Base-by-base conservation (phyloP, 2,329 filamentous ascomycete genomes). In the Scleromitrula shiraiana region DNA sequence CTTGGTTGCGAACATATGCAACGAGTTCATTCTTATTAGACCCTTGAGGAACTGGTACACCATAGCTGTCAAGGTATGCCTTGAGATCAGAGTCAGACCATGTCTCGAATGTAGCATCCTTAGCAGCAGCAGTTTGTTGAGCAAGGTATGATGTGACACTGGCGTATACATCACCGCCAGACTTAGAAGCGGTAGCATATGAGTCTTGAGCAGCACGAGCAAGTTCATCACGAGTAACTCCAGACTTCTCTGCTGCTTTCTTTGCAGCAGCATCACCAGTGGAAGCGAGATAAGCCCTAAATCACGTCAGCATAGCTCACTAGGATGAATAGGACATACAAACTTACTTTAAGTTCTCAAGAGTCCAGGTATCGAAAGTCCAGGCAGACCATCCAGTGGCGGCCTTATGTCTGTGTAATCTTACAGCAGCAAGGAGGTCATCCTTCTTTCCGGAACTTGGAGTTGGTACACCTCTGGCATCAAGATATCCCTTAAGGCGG, bases 311-410 rank as follows among this genome's bases (percentile, higher is more conserved):
- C 5, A 19, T 29, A 14, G 12, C 27, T 20, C 27, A 12, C n/a
- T 14, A n/a, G 8, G 8, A 7, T 35, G 7, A 5, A 27, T 9
- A 41, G 6, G 5, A 33, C 26, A 9, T n/a, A 6, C 17, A 12
- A 14, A 55, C 69, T 62, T 65, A 74, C 71, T 80, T 82, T 39
- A 91, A 66, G 60, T 86, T 85, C 2, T 88, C 82, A 44, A 75
- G 73, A 32, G 79, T 85, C 67, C 84, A 81, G 53, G 88, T 87
- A 56, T 90, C 85, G 63, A 88, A 89, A 14, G 82, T 88, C 85
- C 86, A 90, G 3, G 82, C 78, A 50, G 71, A 83, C 70, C 77
- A 87, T 15, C 78, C 80, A 40, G 73, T 73, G 7, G 80, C 73
- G 39, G 82, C 83, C 67, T 85, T 83, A 69, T 89, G 81, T 22